Conservation (phyloP, 73 alveolate species). For the Paramecium tetraurelia region DNA sequence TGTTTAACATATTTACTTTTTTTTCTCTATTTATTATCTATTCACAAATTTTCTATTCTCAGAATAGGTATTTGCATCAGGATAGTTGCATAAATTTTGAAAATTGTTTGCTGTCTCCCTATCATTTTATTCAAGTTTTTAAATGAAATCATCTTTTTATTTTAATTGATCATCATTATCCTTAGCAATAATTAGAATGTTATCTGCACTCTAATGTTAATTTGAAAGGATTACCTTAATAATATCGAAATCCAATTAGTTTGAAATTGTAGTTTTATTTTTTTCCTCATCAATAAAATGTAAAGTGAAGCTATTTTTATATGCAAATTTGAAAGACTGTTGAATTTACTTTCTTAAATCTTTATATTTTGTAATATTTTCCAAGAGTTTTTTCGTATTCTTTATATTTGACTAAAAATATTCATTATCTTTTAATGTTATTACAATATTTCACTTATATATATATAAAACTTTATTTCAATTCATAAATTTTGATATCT, state of each 20-base stretch:
- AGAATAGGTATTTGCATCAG: background rate
- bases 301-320: background rate
- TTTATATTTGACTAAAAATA: background rate
- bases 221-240: background rate
- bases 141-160: background rate
- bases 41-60: too few relatives aligned
- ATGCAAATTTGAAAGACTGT: background rate
- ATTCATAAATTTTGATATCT: conserved; percentile 5
- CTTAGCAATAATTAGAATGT: background rate
- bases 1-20: background rate
- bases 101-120: background rate
- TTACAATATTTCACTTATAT: background rate
- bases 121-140: background rate
- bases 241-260: background rate
- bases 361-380: background rate
- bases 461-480: background rate
- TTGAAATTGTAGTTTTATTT: background rate
- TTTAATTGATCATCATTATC: background rate
- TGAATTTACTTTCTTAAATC: background rate
- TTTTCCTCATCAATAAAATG: conserved; percentile 11
- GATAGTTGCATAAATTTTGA: background rate
- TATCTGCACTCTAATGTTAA: background rate
- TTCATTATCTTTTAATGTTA: background rate
- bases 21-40: background rate
- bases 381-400: background rate